A percentile compares a stretch with the other conserved stretches of the same genome.
These are phyloP conservation scores for Carex sylvatica DNA, from an alignment of 202 grass and related monocot species.

Conservation along the genomic window DNA sequence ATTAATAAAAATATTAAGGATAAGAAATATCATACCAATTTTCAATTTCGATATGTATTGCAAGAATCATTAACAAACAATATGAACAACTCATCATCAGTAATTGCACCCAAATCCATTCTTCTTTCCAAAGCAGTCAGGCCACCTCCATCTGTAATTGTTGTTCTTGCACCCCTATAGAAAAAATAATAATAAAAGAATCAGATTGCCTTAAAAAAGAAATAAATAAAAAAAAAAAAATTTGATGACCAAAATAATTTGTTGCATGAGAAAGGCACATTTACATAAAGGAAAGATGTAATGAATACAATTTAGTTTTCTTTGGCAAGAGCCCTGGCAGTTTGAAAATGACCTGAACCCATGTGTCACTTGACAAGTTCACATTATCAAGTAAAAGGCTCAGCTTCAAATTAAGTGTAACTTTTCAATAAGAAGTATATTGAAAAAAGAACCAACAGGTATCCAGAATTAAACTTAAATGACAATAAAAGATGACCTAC, in stretches of 20 bases:
- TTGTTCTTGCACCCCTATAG: conserved; percentile 68
- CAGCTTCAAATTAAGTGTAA: background rate
- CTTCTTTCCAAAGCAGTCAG: conserved; percentile 92
- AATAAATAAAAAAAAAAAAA: background rate
- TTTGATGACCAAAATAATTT: background rate
- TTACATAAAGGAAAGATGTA: background rate
- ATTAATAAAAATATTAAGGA: background rate
- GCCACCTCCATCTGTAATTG: conserved; percentile 81
- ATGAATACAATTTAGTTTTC: background rate
- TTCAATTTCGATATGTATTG: conserved; percentile 12
- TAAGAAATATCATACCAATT: background rate
- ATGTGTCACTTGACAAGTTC: background rate
- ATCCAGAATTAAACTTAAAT: background rate
- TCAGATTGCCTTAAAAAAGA: background rate
- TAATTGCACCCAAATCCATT: conserved; percentile 94
- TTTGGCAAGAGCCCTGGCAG: background rate
- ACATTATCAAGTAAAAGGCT: background rate
- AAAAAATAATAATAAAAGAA: background rate
- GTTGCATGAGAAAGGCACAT: background rate
- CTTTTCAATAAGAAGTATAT: background rate
- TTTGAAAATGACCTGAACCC: background rate
- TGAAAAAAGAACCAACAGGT: background rate
- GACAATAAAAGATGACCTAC: background rate
- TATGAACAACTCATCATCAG: conserved; percentile 94
- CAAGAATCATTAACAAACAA: conserved; percentile 64